phyloP scores from a whole-genome alignment of 768 basidiomycete genomes.

The Pholiota conissans region DNA sequence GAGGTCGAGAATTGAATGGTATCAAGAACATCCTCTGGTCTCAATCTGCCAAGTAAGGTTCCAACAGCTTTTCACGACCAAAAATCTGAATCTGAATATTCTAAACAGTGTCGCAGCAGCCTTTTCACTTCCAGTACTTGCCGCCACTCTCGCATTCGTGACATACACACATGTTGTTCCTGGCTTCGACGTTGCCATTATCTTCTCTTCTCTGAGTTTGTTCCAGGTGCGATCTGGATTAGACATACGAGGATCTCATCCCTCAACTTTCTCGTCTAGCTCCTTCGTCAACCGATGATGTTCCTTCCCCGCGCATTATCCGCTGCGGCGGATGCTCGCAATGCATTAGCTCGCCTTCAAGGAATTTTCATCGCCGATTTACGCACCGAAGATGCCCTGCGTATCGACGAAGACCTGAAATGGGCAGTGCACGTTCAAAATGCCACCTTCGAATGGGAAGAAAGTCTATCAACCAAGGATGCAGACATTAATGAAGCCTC shows the following conservation, averaged over 20 bases:
- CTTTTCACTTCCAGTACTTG: conserved; percentile 60
- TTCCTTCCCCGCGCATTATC: conserved; percentile 64
- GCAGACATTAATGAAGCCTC: conserved; percentile 16
- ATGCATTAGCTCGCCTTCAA: conserved; percentile 53
- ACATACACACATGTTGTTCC: conserved; percentile 58
- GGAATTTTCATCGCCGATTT: conserved; percentile 57
- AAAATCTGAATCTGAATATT: too few species aligned
- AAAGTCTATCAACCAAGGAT: conserved; percentile 12
- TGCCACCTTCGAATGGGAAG: conserved; percentile 68
- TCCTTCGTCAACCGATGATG: conserved; percentile 71
- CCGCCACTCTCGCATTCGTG: conserved; percentile 66
- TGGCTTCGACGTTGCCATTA: conserved; percentile 61
- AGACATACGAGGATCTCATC: neutral
- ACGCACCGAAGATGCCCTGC: conserved; percentile 38
- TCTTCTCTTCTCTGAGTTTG: conserved; percentile 65
- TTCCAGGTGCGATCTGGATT: conserved; percentile 40
- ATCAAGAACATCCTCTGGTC: conserved; percentile 58
- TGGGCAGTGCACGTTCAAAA: conserved; percentile 50
- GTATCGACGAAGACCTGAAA: conserved; percentile 44
- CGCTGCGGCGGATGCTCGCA: conserved; percentile 62
- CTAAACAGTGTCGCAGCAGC: conserved; percentile 50
- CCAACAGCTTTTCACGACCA: too few species aligned
- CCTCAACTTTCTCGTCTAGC: conserved; percentile 26
- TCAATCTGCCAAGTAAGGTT: conserved; percentile 58
- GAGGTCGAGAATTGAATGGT: conserved; percentile 55